Evolutionary conservation across 805 yeast species (phyloP).

Genomic region (Jamesozyma rosinii): DNA sequence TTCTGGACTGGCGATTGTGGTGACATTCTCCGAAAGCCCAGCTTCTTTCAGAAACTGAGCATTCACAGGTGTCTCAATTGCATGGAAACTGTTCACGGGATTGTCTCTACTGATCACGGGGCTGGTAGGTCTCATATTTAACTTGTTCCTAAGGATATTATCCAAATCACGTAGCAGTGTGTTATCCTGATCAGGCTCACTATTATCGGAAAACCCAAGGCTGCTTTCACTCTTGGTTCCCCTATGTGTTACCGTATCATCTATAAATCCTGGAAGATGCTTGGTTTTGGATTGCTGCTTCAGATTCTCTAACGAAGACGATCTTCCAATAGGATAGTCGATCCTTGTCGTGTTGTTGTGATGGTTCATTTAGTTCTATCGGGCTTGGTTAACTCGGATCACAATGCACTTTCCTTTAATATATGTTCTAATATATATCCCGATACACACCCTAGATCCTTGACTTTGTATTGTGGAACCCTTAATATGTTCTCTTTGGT

Average conservation of each 20-base stretch:
- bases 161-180: slow-evolving; percentile 19
- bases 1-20: slow-evolving; percentile 1
- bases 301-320: slow-evolving; percentile 13
- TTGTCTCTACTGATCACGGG: slow-evolving; percentile 1
- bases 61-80: not conserved
- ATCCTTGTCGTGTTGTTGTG: not conserved
- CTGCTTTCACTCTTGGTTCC: not conserved
- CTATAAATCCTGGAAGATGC: slow-evolving; percentile 7
- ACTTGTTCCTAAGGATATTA: slow-evolving; percentile 17
- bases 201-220: not conserved
- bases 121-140: slow-evolving; percentile 17
- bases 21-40: slow-evolving; percentile 12
- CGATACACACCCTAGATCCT: too few species aligned
- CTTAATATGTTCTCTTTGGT: too few species aligned
- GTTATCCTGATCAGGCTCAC: slow-evolving; percentile 9
- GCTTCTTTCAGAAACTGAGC: slow-evolving; percentile 7
- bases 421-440: too few species aligned
- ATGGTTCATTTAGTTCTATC: not conserved
- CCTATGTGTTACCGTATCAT: slow-evolving; percentile 7
- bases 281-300: slow-evolving; percentile 6
- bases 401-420: too few species aligned
- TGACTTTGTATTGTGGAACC: too few species aligned
- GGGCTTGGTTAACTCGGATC: not conserved
- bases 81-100: not conserved
- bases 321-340: slow-evolving; percentile 3